Percentiles rank a stretch among this genome's conserved stretches.
These are phyloP conservation scores for Fusarium sororula DNA, from an alignment of 2,329 filamentous ascomycete species.

Conservation along the genomic window DNA sequence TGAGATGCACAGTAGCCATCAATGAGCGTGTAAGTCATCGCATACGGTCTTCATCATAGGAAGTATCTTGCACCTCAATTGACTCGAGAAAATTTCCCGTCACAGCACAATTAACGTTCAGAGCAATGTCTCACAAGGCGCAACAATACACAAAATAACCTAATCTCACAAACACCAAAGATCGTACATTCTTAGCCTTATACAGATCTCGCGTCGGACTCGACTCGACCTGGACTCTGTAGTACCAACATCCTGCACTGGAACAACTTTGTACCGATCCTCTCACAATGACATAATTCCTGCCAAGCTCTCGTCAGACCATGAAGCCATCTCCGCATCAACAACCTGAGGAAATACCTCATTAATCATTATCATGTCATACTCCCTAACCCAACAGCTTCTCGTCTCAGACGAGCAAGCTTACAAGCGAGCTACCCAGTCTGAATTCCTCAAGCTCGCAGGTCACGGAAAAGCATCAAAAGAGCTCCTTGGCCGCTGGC, in stretches of 20 bases:
- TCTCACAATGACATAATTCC: constrained; percentile 32
- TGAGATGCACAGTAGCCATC: neutral
- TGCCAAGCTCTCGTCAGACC: constrained; percentile 10
- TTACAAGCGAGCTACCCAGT: constrained; percentile 68
- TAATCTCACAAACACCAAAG: neutral
- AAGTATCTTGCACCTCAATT: no score
- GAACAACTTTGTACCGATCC: constrained; percentile 36
- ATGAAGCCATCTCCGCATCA: constrained; percentile 27
- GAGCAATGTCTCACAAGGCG: neutral
- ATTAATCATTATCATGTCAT: neutral
- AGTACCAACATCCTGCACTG: neutral
- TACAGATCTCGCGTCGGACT: neutral
- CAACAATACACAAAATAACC: neutral
- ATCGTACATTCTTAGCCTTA: neutral
- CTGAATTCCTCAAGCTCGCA: constrained; percentile 72
- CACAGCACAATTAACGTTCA: neutral
- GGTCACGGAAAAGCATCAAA: constrained; percentile 69
- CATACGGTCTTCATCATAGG: no score
- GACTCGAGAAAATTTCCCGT: accelerated
- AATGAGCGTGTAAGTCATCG: neutral
- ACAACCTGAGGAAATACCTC: neutral
- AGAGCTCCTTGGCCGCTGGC: constrained; percentile 68
- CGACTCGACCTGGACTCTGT: neutral
- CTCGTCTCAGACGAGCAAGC: constrained; percentile 57
- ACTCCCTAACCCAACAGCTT: constrained; percentile 66